A percentile compares a stretch with the other conserved stretches of the same genome.
phyloP scores from a whole-genome alignment of 202 grass and related monocot species.

The Hordeum pubiflorum region DNA sequence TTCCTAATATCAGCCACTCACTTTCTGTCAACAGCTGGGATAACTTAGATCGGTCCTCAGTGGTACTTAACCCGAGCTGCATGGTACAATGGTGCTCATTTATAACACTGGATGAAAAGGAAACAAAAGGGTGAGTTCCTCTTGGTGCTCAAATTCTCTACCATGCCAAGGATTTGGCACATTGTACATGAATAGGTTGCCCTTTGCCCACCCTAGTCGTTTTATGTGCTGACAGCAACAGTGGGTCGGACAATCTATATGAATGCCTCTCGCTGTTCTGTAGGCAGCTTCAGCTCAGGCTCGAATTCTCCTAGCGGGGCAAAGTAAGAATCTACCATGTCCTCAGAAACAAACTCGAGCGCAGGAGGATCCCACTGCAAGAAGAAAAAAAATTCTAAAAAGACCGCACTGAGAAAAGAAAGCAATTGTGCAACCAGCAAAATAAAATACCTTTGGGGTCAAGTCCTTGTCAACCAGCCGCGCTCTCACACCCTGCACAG shows the following conservation, averaged over 20 bases:
- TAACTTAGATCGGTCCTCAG: not conserved
- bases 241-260: slow-evolving; percentile 27
- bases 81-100: not conserved
- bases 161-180: not conserved
- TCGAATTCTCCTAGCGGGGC: slow-evolving; percentile 73
- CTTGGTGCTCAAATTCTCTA: not conserved
- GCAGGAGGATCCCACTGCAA: slow-evolving; percentile 94
- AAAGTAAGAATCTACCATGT: slow-evolving; percentile 81
- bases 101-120: not conserved
- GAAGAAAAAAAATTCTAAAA: not conserved
- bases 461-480: slow-evolving; percentile 73
- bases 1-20: not conserved
- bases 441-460: slow-evolving; percentile 61
- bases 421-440: not conserved
- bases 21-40: not conserved
- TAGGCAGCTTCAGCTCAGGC: slow-evolving; percentile 75
- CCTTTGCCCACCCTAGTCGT: not conserved
- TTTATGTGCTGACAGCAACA: slow-evolving; percentile 7
- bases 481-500: slow-evolving; percentile 72
- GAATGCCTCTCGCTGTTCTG: slow-evolving; percentile 69
- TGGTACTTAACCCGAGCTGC: not conserved
- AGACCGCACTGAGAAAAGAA: not conserved
- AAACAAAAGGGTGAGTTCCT: not conserved
- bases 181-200: slow-evolving; percentile 9
- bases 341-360: slow-evolving; percentile 64